A percentile compares a stretch with the other conserved stretches of the same genome.
These are phyloP conservation scores for Chrysoporthe cubensis DNA, from an alignment of 2,329 filamentous ascomycete genomes.

Conservation along the genomic window DNA sequence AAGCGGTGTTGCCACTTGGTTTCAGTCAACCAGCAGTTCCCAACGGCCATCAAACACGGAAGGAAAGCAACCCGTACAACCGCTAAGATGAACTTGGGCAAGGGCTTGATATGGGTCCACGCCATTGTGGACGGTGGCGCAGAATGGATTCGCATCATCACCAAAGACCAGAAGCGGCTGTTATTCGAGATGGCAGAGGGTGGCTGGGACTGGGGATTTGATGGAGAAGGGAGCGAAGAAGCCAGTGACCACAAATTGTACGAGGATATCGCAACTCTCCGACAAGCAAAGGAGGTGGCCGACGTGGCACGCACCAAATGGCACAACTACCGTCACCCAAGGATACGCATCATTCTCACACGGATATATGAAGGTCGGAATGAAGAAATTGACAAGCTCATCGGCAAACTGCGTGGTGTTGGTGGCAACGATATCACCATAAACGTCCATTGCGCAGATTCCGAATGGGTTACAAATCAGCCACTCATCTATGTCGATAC, in stretches of 20 bases:
- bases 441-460: constrained; percentile 35
- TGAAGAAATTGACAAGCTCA: constrained; percentile 35
- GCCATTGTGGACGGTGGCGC: constrained; percentile 40
- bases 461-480: constrained; percentile 30
- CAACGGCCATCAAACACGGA: neutral
- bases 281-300: constrained; percentile 35
- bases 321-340: constrained; percentile 32
- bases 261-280: constrained; percentile 34
- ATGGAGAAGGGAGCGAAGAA: constrained; percentile 22
- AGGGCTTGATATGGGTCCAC: constrained; percentile 29
- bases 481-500: constrained; percentile 30
- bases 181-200: constrained; percentile 39
- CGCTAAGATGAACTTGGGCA: constrained; percentile 5
- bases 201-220: constrained; percentile 34
- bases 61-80: neutral
- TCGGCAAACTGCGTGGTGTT: constrained; percentile 31
- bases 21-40: constrained; percentile 20
- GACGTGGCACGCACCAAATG: constrained; percentile 37
- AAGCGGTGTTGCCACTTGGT: constrained; percentile 23
- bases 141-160: constrained; percentile 41
- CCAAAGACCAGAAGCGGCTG: constrained; percentile 37
- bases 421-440: constrained; percentile 33
- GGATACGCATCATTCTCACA: constrained; percentile 36
- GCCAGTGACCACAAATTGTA: constrained; percentile 26
- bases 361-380: constrained; percentile 35